Base-by-base conservation (phyloP, 164 flowering plant genomes). In the Nymphaea thermarum region DNA sequence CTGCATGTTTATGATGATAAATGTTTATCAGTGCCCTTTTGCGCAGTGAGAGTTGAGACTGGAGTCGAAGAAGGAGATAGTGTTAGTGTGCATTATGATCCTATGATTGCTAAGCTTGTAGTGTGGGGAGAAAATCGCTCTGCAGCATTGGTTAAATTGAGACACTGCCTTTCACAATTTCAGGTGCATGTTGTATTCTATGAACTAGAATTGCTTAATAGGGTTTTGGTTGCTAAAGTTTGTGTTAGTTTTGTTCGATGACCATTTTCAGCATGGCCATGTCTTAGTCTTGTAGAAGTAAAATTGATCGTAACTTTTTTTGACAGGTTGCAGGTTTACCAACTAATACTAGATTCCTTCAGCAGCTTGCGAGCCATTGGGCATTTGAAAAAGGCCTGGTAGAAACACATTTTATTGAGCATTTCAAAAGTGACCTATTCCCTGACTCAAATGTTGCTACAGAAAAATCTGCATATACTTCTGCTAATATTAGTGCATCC, bases 51-150 rank as follows among this genome's bases (percentile, higher is more conserved):
- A 63, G 91, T 94, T 68, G 99, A 94, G 81, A 90, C 98, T 64
- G 99, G 98, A 73, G 99, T 94, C 63, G 88, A 78, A 80, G 85
- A 88, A 82, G 99, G 98, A 66, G 96, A 91, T 66, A 67, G 85
- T 73, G 98, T 94, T 64, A 94, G 96, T 81, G 81, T 91, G 98
- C 96, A 94, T 79, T 94, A 94, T 80, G 98, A 94, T 82, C 99
- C 98, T 63, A 94, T 94, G 99, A 91, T 94, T 75, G 99, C 99
- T 44, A 94, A 94, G 82, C 98, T 94, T 77, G 96, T 94, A 45
- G 98, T 91, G 8, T 83, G 89, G 91, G 99, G 97, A 76, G 90
- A 83, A 82, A 84, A 83, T 70, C 90, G 98, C 43, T 69, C 75
- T 72, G 82, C 90, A n/a, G 99, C 99, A 60, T 78, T 94, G 71